Base-by-base conservation (phyloP, 371 early-diverging fungal genomes). In the Lichtheimia hyalospora region DNA sequence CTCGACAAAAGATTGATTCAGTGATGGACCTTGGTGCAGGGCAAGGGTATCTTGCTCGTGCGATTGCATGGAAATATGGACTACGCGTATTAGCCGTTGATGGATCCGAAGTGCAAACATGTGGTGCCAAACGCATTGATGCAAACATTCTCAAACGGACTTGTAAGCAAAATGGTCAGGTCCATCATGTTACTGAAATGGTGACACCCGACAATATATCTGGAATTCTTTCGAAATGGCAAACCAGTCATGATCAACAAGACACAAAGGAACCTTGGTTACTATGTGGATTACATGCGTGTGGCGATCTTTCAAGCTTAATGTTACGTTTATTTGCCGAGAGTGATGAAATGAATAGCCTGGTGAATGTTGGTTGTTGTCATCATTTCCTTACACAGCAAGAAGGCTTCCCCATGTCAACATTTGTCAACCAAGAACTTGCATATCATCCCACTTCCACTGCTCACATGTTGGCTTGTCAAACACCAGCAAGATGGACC, bases 321-420 rank as follows among this genome's bases (percentile, higher is more conserved):
- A 87, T 89, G 60, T 78, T 94, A 16, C 82, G 83, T 23, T 70
- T 92, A 49, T 95, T 91, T 74, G 77, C 84, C 3, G 70, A 84
- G 52, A 83, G 86, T 43, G 70, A 81, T 13, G 57, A 73, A 16
- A 91, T 92, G 1, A 61, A 65, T 0, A 86, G 84, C 12, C 70
- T 94, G 34, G 92, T 90, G 24, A 83, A 83, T 64, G 94, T 94
- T 6, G 91, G 92, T 0, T 95, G 96, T 74, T 95, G 94, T 70
- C 93, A 95, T 68, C 91, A 95, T 74, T 84, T 77, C 49, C 63
- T 91, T 15, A 72, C 87, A 0, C 81, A 87, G 50, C 27, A 61
- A 7, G 64, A 65, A n/a, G 90, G 90, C 5, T 92, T 88, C 59
- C 93, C 93, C 5, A 70, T 92, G 70, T 84, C 84, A 13, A 0